These are phyloP conservation scores for Didymellaceae sp. DNA, from an alignment of 2,329 filamentous ascomycete genomes.

Conservation along the genomic window DNA sequence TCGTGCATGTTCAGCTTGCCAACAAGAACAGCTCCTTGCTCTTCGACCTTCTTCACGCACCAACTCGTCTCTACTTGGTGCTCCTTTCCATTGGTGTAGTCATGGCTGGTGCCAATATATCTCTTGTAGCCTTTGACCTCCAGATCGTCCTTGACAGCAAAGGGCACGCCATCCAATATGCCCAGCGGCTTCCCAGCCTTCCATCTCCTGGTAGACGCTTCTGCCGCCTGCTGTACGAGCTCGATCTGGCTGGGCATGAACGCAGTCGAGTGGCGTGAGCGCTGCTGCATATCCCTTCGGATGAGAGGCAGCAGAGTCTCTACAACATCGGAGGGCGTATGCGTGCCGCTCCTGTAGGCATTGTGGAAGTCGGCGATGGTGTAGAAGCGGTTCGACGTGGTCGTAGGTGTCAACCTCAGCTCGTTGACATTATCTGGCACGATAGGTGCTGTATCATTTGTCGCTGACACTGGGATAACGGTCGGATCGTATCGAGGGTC, in stretches of 20 bases:
- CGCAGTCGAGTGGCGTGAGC: constrained; percentile 70
- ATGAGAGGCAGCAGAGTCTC: constrained; percentile 76
- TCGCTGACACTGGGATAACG: constrained; percentile 56
- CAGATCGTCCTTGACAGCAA: constrained; percentile 84
- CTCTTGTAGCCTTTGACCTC: constrained; percentile 73
- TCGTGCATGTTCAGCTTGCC: constrained; percentile 84
- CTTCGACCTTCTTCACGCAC: constrained; percentile 74
- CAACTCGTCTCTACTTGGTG: constrained; percentile 64
- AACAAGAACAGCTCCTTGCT: constrained; percentile 75
- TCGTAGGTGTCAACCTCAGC: constrained; percentile 26
- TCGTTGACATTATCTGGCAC: constrained; percentile 29
- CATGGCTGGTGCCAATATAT: constrained; percentile 68
- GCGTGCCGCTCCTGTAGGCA: constrained; percentile 71
- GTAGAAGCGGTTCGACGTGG: constrained; percentile 43
- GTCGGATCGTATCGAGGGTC: constrained; percentile 63
- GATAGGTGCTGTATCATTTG: constrained; percentile 22
- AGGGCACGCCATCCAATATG: constrained; percentile 79
- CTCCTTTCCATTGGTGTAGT: constrained; percentile 57
- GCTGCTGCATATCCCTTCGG: constrained; percentile 61
- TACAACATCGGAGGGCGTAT: constrained; percentile 75
- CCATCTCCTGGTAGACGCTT: constrained; percentile 75
- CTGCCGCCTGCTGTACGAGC: constrained; percentile 70
- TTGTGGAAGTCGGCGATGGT: constrained; percentile 78
- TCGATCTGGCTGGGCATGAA: constrained; percentile 74
- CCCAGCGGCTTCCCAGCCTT: constrained; percentile 69